A percentile compares a stretch with the other conserved stretches of the same genome.
Evolutionary conservation across 768 basidiomycete genomes (phyloP).

Genomic region (Boletus edulis): DNA sequence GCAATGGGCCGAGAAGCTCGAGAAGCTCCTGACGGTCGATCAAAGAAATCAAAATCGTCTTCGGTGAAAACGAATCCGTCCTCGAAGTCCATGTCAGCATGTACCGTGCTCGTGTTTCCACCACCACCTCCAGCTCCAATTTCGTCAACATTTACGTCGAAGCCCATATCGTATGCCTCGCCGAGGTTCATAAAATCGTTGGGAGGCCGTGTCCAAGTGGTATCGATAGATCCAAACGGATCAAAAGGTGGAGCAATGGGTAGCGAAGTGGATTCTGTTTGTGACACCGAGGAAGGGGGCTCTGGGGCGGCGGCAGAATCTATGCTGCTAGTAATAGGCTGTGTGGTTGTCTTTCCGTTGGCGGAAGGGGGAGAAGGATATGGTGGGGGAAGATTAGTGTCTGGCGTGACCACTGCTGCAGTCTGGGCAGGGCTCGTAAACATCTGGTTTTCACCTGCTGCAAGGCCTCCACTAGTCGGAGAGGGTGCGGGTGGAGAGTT

Average conservation of each 20-base stretch:
- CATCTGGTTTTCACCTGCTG: slow-evolving; percentile 20
- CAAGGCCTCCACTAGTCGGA: slow-evolving; percentile 7
- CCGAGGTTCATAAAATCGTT: slow-evolving; percentile 37
- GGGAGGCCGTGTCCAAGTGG: slow-evolving; percentile 38
- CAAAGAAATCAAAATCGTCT: slow-evolving; percentile 88
- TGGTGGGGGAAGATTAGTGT: slow-evolving; percentile 24
- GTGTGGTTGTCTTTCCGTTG: slow-evolving; percentile 22
- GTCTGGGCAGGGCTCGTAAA: slow-evolving; percentile 12
- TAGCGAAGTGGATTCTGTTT: slow-evolving; percentile 17
- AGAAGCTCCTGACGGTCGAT: slow-evolving; percentile 45
- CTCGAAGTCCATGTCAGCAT: slow-evolving; percentile 48
- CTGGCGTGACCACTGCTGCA: slow-evolving; percentile 11
- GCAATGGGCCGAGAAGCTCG: slow-evolving; percentile 21
- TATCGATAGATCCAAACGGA: slow-evolving; percentile 41
- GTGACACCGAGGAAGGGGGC: slow-evolving; percentile 1
- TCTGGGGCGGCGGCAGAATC: slow-evolving; percentile 27
- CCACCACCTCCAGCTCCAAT: slow-evolving; percentile 31
- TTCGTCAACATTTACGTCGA: slow-evolving; percentile 43
- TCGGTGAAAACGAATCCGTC: slow-evolving; percentile 65
- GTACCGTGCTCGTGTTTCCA: slow-evolving; percentile 21
- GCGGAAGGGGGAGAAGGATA: slow-evolving; percentile 64
- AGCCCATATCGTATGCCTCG: slow-evolving; percentile 44
- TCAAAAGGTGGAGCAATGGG: slow-evolving; percentile 37
- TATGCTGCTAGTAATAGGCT: neutral
- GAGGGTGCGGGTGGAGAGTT: slow-evolving; percentile 17